These are phyloP conservation scores for Grammothele lineata DNA, from an alignment of 768 basidiomycete genomes.

Conservation along the genomic window DNA sequence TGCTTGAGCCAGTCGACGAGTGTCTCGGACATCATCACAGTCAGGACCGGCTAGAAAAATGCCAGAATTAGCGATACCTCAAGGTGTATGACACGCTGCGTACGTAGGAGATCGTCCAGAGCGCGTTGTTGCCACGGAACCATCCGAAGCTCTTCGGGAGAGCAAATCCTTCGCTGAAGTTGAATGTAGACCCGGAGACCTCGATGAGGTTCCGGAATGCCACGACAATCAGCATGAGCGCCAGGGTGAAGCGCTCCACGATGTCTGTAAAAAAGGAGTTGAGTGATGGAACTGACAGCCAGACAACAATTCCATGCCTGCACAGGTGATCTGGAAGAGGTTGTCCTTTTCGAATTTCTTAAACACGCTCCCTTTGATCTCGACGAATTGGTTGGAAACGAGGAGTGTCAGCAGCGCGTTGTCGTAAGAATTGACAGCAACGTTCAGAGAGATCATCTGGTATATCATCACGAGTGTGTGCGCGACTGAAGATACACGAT, in stretches of 20 bases:
- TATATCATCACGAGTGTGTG: conserved; percentile 96
- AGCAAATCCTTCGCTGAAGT: conserved; percentile 64
- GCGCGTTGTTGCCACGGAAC: conserved; percentile 71
- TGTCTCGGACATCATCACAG: conserved; percentile 89
- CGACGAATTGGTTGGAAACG: conserved; percentile 97
- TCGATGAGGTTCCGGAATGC: conserved; percentile 95
- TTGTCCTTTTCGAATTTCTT: conserved; percentile 99
- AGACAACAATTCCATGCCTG: conserved; percentile 49
- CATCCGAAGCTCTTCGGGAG: conserved; percentile 84
- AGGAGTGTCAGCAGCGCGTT: conserved; percentile 91
- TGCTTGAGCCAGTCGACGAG: conserved; percentile 98
- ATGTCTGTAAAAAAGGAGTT: conserved; percentile 56
- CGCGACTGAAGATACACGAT: conserved; percentile 46
- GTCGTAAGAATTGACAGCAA: conserved; percentile 97
- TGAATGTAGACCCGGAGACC: conserved; percentile 84
- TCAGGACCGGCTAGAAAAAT: conserved; percentile 72
- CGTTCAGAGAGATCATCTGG: conserved; percentile 90
- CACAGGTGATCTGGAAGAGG: conserved; percentile 97
- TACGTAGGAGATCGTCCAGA: conserved; percentile 90
- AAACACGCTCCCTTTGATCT: conserved; percentile 99
- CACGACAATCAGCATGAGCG: conserved; percentile 86
- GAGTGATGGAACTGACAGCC: background rate
- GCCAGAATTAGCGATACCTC: background rate
- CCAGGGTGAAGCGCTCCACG: conserved; percentile 92
- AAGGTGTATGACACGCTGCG: conserved; percentile 19